Evolutionary conservation across 495 filamentous ascomycete species (phyloP).

Genomic region (Aspergillus affinis): DNA sequence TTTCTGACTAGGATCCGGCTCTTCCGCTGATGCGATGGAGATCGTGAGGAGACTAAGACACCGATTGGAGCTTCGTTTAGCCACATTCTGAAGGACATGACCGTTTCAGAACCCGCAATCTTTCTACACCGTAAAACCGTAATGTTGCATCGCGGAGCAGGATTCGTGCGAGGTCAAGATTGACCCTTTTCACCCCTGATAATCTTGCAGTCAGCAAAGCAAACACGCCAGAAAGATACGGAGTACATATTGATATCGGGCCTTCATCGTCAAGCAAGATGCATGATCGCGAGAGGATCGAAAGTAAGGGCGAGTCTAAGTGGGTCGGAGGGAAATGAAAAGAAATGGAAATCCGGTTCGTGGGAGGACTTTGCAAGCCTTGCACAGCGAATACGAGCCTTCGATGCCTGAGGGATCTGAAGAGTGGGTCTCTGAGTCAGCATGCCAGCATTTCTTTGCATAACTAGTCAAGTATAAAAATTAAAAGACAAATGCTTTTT

Average conservation of each 20-base stretch:
- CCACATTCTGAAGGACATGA: not conserved
- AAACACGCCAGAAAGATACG: not conserved
- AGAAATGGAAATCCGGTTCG: not conserved
- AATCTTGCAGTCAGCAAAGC: not conserved
- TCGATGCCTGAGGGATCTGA: too few species aligned
- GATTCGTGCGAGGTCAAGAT: too few species aligned
- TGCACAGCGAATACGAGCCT: not conserved
- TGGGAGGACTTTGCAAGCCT: too few species aligned
- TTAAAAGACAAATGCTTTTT: too few species aligned
- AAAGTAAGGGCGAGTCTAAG: not conserved
- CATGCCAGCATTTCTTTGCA: not conserved
- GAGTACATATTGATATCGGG: not conserved
- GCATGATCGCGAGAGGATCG: not conserved
- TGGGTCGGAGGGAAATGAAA: not conserved
- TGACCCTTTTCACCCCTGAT: not conserved
- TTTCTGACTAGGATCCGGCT: slow-evolving; percentile 13
- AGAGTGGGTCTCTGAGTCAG: not conserved
- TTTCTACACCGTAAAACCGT: not conserved
- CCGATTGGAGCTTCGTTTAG: not conserved
- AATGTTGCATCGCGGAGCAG: not conserved
- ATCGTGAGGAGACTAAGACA: not conserved
- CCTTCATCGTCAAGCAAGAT: not conserved
- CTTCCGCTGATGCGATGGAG: slow-evolving; percentile 10
- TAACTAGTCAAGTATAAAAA: too few species aligned
- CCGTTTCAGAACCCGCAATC: not conserved